Percentiles rank a stretch among this genome's conserved stretches.
Conservation (phyloP, 2,329 filamentous ascomycete genomes). For the Hypoxylon sp. region DNA sequence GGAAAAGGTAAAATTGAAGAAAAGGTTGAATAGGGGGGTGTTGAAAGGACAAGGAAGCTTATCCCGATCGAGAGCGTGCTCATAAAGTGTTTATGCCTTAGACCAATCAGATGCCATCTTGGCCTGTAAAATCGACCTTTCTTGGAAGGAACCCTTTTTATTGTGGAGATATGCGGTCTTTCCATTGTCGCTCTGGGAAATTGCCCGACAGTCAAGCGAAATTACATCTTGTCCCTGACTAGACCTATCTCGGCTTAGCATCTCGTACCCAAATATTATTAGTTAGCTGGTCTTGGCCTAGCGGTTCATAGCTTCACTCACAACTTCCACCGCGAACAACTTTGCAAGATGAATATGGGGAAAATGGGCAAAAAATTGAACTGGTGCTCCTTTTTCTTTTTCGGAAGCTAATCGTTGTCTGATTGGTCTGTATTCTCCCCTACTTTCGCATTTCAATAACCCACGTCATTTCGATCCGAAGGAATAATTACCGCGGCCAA, state of each 20-base stretch:
- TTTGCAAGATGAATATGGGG: slow-evolving; percentile 12
- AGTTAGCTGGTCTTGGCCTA: no score
- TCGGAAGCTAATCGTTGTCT: slow-evolving; percentile 14
- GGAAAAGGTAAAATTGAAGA: slow-evolving; percentile 17
- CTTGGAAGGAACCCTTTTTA: slow-evolving; percentile 23
- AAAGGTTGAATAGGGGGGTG: slow-evolving; percentile 24
- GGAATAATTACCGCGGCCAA: slow-evolving; percentile 19
- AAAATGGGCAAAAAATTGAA: slow-evolving; percentile 11
- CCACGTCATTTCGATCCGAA: slow-evolving; percentile 31
- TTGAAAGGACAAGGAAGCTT: slow-evolving; percentile 17
- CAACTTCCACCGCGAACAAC: slow-evolving; percentile 14
- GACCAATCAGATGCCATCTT: slow-evolving; percentile 19
- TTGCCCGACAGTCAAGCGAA: slow-evolving; percentile 43
- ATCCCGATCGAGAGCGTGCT: slow-evolving; percentile 20
- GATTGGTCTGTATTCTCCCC: slow-evolving; percentile 29
- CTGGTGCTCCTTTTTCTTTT: slow-evolving; percentile 17
- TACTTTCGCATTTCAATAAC: slow-evolving; percentile 20
- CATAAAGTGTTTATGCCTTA: slow-evolving; percentile 11
- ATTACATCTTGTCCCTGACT: slow-evolving; percentile 38
- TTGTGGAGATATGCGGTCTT: slow-evolving; percentile 26
- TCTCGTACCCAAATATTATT: slow-evolving; percentile 19
- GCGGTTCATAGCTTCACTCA: slow-evolving; percentile 18
- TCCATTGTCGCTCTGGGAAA: slow-evolving; percentile 39
- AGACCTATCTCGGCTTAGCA: slow-evolving; percentile 25
- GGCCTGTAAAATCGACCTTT: slow-evolving; percentile 18